Evolutionary conservation across 1,284 basidiomycete species (phyloP), one percentile per base, ranked within the genome.

Genomic region (Microbotryum scabiosae): DNA sequence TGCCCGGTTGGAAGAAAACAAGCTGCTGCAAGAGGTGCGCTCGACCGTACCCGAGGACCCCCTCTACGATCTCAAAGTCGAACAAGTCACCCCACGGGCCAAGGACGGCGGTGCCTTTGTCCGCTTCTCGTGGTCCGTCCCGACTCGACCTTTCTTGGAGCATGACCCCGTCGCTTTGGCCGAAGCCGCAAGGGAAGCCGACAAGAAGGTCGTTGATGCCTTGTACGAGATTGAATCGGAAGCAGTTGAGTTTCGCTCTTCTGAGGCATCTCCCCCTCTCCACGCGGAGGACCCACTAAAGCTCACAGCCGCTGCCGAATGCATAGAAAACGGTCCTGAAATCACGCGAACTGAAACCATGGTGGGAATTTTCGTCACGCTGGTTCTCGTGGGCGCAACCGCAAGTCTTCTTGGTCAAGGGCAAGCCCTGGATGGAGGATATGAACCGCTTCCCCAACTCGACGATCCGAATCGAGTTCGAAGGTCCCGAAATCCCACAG

Each of bases 61-160:
- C 5, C 45, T 18, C 28, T 66, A 55, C 50, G 62, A 57, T 50
- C 56, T 72, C 48, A 45, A 54, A 16, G 64, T 73, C 23, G 71
- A 72, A 12, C 53, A 61, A 4, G 64, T 72, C 47, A 47, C 64
- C 16, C 62, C 69, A 26, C 55, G 72, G 18, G 65, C 63, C 56
- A 91, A 91, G 70, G 88, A 90, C 63, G 88, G 89, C 8, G 91
- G 92, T 9, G 85, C 90, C 5, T 93, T 93, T 73, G 83, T 92
- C 57, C 82, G 81, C 52, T 92, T 92, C 74, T 41, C 36, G 36
- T 41, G 36, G 36, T 41, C 36, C 23, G 74, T 76, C 8, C 77
- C 76, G 44, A 60, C 52, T 6, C 53, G 41, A 2, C 45, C 52
- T 2, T 61, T 36, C 20, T 30, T 32, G 6, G 45, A 43, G 54